Conservation (phyloP, 176 grass and related monocot species). For the Aegilops umbellulata region DNA sequence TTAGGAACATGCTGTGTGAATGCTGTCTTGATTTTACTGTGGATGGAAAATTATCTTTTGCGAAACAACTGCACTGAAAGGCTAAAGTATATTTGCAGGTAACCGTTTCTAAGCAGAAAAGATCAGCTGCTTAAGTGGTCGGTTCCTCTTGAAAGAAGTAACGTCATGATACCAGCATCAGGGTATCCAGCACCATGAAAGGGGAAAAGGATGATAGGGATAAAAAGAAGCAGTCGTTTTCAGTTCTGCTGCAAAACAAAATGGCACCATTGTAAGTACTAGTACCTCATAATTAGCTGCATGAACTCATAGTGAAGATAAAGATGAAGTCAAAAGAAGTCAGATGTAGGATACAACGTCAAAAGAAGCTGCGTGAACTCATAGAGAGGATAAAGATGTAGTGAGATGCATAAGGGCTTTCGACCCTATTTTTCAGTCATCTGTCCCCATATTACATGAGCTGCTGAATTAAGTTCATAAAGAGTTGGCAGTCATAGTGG, state of each 20-base stretch:
- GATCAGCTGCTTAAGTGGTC: not conserved
- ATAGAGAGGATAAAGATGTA: not conserved
- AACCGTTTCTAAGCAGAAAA: conserved; percentile 15
- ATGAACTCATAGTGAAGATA: conserved; percentile 15
- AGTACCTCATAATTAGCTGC: not conserved
- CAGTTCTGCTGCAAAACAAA: conserved; percentile 28
- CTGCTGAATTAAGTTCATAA: conserved; percentile 8
- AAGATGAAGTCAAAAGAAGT: not conserved
- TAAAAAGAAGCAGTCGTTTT: conserved; percentile 45
- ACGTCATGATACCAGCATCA: conserved; percentile 13
- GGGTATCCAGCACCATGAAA: conserved; percentile 34
- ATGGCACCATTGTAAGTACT: not conserved
- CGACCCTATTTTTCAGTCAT: not conserved
- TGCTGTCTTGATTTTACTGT: not conserved
- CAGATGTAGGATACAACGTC: not conserved
- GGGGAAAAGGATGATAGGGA: conserved; percentile 6
- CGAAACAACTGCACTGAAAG: conserved; percentile 1
- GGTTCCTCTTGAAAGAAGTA: conserved; percentile 36
- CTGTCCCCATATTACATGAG: not conserved
- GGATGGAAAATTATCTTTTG: not conserved
- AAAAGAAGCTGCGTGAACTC: conserved; percentile 29
- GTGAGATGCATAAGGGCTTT: not conserved
- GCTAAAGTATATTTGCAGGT: not conserved
- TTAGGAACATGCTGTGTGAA: not conserved
- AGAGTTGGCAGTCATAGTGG: not conserved